Base-by-base conservation (phyloP, 768 basidiomycete genomes). In the Collybiopsis luxurians region DNA sequence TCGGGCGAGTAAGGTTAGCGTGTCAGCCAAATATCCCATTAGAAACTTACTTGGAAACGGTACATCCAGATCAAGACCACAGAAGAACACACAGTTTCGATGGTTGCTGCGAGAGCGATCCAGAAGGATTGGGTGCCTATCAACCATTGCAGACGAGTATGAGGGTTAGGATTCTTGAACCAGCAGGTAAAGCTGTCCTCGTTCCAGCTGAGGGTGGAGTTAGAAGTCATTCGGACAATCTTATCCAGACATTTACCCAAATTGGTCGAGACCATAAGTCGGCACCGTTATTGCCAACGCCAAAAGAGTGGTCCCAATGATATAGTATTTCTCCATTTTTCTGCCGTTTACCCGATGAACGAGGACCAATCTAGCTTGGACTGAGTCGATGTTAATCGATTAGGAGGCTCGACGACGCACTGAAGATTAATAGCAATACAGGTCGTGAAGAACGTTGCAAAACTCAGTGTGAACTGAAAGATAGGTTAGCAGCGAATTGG, bases 291-390 rank as follows among this genome's bases (percentile, higher is more conserved):
- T 55, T 1, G 52, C 56, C 5, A 61, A 15, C 24, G 62, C 62
- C 3, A 67, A 43, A 2, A 68, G 11, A 1, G 56, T 40, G 1
- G 64, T 61, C 36, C 44, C 60, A 23, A 64, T 46, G 10, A 68
- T 15, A 45, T 69, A 69, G 50, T 65, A 69, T 45, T 67, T 67
- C 48, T 69, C 68, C 57, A 69, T 48, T 42, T n/a, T 55, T 15
- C 61, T 63, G 2, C 68, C 68, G 53, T 69, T 66, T 9, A 65
- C 53, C 11, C 61, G 56, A 46, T 64, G 60, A 13, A 66, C 64
- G 17, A 69, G 52, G n/a, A 69, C 66, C 11, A 69, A 42, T 36
- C 68, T 67, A 6, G 17, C 7, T 7, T 10, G 19, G 43, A 9
- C 7, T 9, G 7, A 24, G 43, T 24, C 9, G 40, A 15, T 27